Percentiles rank a stretch among this genome's conserved stretches.
Conservation (phyloP, 495 filamentous ascomycete species). For the Hypoxylon lenormandii region DNA sequence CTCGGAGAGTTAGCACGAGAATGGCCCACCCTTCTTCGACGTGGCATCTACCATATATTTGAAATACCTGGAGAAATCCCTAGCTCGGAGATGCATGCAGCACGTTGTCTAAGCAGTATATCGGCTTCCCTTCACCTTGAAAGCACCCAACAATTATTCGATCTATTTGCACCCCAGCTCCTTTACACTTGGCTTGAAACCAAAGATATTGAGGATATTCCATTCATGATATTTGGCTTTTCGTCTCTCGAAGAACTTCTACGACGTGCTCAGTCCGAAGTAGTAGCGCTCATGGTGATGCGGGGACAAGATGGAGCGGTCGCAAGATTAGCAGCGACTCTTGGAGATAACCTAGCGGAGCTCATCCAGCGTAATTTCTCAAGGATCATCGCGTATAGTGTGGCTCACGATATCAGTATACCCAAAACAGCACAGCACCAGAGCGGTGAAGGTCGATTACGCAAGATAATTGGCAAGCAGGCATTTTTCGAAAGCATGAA, state of each 20-base stretch:
- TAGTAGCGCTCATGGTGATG: constrained; percentile 86
- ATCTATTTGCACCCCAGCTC: constrained; percentile 90
- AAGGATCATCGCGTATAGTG: constrained; percentile 84
- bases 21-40: constrained; percentile 84
- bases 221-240: constrained; percentile 86
- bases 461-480: constrained; percentile 75
- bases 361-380: constrained; percentile 77
- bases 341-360: constrained; percentile 67
- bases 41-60: constrained; percentile 90
- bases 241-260: constrained; percentile 74
- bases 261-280: constrained; percentile 78
- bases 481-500: constrained; percentile 70
- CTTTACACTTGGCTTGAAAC: constrained; percentile 88
- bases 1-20: constrained; percentile 77
- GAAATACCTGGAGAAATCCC: constrained; percentile 81
- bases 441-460: constrained; percentile 74
- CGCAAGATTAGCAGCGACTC: constrained; percentile 65
- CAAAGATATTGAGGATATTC: constrained; percentile 73
- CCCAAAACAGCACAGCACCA: constrained; percentile 67
- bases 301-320: constrained; percentile 75
- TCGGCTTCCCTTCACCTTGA: constrained; percentile 72
- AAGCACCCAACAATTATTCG: constrained; percentile 76
- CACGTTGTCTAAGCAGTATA: constrained; percentile 73
- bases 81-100: constrained; percentile 73
- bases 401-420: constrained; percentile 79